Conservation (phyloP, 1,139 yeast species). For the Suhomyces choctaworum region DNA sequence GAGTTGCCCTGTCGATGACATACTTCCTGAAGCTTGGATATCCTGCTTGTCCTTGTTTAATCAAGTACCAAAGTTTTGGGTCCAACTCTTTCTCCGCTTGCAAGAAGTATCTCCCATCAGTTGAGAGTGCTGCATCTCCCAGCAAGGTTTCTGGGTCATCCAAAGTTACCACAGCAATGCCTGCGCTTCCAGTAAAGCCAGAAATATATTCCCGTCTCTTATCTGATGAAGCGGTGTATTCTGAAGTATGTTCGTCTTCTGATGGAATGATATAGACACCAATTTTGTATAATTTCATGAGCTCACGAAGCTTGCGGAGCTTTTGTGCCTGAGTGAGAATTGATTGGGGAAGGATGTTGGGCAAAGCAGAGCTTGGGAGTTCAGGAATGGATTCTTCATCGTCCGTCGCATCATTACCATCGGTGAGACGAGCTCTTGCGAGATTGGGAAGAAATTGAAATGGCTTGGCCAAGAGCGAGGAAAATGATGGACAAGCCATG, state of each 20-base stretch:
- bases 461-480: constrained; percentile 24
- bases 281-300: constrained; percentile 43
- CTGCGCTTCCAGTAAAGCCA: constrained; percentile 61
- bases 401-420: constrained; percentile 16
- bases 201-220: constrained; percentile 51
- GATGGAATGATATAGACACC: constrained; percentile 57
- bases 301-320: constrained; percentile 34
- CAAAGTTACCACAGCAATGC: constrained; percentile 52
- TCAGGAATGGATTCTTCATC: constrained; percentile 31
- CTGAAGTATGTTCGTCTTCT: constrained; percentile 63
- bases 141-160: constrained; percentile 29
- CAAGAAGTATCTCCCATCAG: constrained; percentile 58
- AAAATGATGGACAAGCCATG: constrained; percentile 24
- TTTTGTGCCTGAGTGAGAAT: constrained; percentile 22
- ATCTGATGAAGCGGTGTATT: constrained; percentile 52
- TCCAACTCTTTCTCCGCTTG: constrained; percentile 49
- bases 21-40: constrained; percentile 41
- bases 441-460: constrained; percentile 28
- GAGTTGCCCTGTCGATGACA: constrained; percentile 36
- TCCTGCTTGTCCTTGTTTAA: constrained; percentile 41
- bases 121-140: constrained; percentile 51
- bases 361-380: constrained; percentile 21
- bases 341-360: constrained; percentile 15
- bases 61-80: constrained; percentile 33
- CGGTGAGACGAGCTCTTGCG: constrained; percentile 8